Evolutionary conservation across 352 stramenopile species (phyloP).

Genomic region (Pythium myriotylum): DNA sequence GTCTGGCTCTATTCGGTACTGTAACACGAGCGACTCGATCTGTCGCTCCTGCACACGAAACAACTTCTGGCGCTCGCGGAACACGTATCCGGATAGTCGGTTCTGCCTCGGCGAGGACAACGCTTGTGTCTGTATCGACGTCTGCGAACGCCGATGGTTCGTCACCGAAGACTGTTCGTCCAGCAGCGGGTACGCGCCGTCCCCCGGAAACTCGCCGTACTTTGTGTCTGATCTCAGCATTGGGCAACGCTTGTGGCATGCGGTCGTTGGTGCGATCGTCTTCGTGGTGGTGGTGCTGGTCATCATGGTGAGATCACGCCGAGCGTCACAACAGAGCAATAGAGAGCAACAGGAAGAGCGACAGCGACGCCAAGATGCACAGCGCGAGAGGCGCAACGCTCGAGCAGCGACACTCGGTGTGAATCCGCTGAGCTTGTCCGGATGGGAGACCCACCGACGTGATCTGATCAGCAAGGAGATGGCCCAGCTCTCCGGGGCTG

Average conservation of each 20-base stretch:
- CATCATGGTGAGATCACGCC: slow-evolving; percentile 2
- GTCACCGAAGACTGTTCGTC: slow-evolving; percentile 14
- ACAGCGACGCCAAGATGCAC: background rate
- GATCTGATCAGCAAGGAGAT: slow-evolving; percentile 15
- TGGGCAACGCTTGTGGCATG: slow-evolving; percentile 16
- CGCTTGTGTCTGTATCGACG: slow-evolving; percentile 24
- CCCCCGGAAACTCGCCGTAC: background rate
- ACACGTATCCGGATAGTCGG: slow-evolving; percentile 18
- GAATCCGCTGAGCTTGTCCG: slow-evolving; percentile 1
- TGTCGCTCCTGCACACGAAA: slow-evolving; percentile 5
- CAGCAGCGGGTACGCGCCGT: background rate
- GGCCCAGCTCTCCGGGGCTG: background rate
- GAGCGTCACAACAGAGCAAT: background rate
- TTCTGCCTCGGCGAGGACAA: slow-evolving; percentile 13
- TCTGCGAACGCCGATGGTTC: slow-evolving; percentile 24
- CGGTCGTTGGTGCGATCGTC: slow-evolving; percentile 17
- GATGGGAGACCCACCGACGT: slow-evolving; percentile 13
- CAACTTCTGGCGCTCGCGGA: slow-evolving; percentile 20
- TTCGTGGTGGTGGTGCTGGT: slow-evolving; percentile 13
- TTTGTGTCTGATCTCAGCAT: background rate
- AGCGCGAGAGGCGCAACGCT: background rate
- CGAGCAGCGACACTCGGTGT: slow-evolving; percentile 3
- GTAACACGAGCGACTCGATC: slow-evolving; percentile 4
- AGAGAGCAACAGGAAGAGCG: slow-evolving; percentile 5
- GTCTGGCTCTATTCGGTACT: slow-evolving; percentile 20